Evolutionary conservation across 441 rosid genomes (phyloP).

Genomic region (Populus trichocarpa): DNA sequence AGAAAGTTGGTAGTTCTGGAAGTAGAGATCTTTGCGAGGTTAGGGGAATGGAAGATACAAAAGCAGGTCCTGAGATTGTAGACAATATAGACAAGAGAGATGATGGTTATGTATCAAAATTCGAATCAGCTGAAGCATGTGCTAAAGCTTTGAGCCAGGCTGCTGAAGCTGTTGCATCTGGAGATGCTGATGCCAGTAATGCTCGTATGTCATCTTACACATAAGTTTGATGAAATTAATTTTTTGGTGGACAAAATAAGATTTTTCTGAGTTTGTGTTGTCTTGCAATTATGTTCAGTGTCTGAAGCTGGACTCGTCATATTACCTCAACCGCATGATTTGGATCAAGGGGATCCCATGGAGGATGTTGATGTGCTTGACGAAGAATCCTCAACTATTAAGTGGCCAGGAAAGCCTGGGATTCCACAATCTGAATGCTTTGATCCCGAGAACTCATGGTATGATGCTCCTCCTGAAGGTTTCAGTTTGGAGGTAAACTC

Average conservation of each 20-base stretch:
- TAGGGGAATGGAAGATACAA: conserved; percentile 32
- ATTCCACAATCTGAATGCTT: conserved; percentile 51
- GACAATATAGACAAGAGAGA: conserved; percentile 23
- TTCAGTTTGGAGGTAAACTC: conserved; percentile 66
- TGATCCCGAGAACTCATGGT: conserved; percentile 83
- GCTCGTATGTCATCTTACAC: conserved; percentile 45
- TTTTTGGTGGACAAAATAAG: conserved; percentile 6
- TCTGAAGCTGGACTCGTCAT: conserved; percentile 70
- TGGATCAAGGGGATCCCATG: conserved; percentile 27
- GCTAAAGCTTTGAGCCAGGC: conserved; percentile 75
- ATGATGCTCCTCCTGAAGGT: conserved; percentile 80
- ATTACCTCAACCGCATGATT: conserved; percentile 47
- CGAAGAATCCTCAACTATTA: conserved; percentile 41
- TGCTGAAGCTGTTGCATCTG: conserved; percentile 69
- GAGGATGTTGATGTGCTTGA: conserved; percentile 38
- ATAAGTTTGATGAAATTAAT: neutral
- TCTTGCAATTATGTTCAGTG: conserved; percentile 35
- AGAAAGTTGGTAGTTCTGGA: conserved; percentile 35
- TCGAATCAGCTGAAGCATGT: conserved; percentile 77
- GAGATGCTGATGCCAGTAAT: conserved; percentile 48
- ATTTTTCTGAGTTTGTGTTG: neutral
- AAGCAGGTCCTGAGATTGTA: conserved; percentile 17
- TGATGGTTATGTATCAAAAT: conserved; percentile 33
- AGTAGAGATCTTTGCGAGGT: conserved; percentile 46
- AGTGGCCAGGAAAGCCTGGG: conserved; percentile 71